Base-by-base conservation (phyloP, 768 basidiomycete species). In the Mycena capillaripes region DNA sequence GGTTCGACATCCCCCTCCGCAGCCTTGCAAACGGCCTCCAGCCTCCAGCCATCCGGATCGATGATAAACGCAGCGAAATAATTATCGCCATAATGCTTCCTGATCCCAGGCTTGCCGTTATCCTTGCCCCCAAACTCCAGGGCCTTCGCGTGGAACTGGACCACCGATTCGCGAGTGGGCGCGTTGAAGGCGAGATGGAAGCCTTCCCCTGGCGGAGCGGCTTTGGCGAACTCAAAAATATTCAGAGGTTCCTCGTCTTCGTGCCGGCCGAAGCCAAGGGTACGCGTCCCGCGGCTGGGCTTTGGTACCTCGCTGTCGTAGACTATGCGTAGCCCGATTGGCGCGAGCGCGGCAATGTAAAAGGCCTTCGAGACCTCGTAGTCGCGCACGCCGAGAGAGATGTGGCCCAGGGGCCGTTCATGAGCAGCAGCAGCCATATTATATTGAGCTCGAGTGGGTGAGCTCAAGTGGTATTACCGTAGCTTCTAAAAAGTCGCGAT, bases 371-470 rank as follows among this genome's bases (percentile, higher is more conserved):
- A 53, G 32, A 64, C 62, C 25, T 50, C 34, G 38, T 64, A 64
- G 62, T 64, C 34, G 23, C 62, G 48, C 25, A 64, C 62, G 32
- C 62, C 62, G 62, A 64, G 62, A 36, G 62, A 64, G n/a, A 64
- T 38, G 48, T 64, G 62, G 17, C 62, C 62, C 34, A 64, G 30
- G 2, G 61, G 62, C 36, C 36, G 58, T 17, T 12, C 16, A 17
- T 44, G 42, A 44, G 42, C 42, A 44, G 42, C 3, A 44, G 42
- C 16, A 14, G 17, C 40, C 42, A 44, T 44, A 6, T 17, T 17
- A 21, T 2, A 17, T 8, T 38, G 38, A 38, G 38, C 38, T 38
- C 38, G 38, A 38, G n/a, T n/a, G n/a, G n/a, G n/a, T n/a, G n/a
- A n/a, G n/a, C n/a, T n/a, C n/a, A n/a, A n/a, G n/a, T n/a, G n/a